Percentiles rank a stretch among this genome's conserved stretches.
Conservation (phyloP, 2,329 filamentous ascomycete genomes). For the Paramyrothecium roridum region DNA sequence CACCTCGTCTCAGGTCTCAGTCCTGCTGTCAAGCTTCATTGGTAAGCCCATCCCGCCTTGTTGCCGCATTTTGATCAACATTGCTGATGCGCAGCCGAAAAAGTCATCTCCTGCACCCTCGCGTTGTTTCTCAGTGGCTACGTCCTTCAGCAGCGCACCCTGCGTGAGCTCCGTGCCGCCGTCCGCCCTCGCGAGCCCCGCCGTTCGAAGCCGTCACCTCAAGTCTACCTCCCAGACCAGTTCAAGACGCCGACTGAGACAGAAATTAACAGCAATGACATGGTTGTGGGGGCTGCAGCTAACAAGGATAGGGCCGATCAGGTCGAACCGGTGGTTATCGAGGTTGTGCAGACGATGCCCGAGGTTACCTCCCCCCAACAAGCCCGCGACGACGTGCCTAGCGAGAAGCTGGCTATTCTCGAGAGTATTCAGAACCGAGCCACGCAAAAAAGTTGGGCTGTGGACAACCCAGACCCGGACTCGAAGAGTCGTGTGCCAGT, state of each 20-base stretch:
- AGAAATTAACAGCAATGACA: conserved; percentile 32
- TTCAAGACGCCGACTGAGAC: conserved; percentile 37
- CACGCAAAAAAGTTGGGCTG: conserved; percentile 27
- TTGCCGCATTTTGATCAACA: conserved; percentile 11
- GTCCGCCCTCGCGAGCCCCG: conserved; percentile 50
- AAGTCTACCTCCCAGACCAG: conserved; percentile 48
- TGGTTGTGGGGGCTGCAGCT: conserved; percentile 31
- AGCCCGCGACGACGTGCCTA: conserved; percentile 9
- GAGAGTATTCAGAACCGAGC: conserved; percentile 26
- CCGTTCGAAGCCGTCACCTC: conserved; percentile 41
- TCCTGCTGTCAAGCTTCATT: conserved; percentile 61
- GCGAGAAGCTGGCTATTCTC: conserved; percentile 27
- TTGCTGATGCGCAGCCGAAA: conserved; percentile 6
- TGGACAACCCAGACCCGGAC: conserved; percentile 31
- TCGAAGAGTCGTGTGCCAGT: conserved; percentile 43
- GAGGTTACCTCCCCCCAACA: conserved; percentile 5
- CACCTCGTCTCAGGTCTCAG: conserved; percentile 67
- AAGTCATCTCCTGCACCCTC: conserved; percentile 73
- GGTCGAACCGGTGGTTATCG: conserved; percentile 22
- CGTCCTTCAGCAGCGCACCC: conserved; percentile 80
- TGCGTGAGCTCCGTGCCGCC: conserved; percentile 71
- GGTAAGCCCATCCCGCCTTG: conserved; percentile 42
- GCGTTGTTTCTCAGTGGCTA: conserved; percentile 88
- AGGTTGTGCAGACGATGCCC: conserved; percentile 29
- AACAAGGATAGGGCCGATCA: conserved; percentile 18